Percentiles rank a stretch among this genome's conserved stretches.
These are phyloP conservation scores for Candida buenavistaensis DNA, from an alignment of 1,139 yeast species.

Conservation along the genomic window DNA sequence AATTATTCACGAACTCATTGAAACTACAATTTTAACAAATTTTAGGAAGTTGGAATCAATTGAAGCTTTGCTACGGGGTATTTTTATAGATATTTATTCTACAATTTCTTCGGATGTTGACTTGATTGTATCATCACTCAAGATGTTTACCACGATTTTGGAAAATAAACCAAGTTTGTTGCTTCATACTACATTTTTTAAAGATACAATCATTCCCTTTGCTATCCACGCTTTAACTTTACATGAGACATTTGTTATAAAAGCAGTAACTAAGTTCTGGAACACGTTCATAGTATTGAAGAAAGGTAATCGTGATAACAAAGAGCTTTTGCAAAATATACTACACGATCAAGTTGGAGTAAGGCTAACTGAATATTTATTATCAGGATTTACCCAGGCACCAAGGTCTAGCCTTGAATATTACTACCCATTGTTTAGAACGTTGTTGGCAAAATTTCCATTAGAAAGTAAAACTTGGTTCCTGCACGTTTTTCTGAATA, in stretches of 20 bases:
- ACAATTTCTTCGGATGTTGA: conserved; percentile 53
- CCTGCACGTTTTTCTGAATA: conserved; percentile 20
- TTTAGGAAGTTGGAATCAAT: conserved; percentile 26
- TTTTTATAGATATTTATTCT: conserved; percentile 33
- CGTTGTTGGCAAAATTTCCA: conserved; percentile 54
- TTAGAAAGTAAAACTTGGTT: conserved; percentile 51
- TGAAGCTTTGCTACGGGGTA: conserved; percentile 23
- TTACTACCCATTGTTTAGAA: conserved; percentile 55
- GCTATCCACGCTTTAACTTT: conserved; percentile 48
- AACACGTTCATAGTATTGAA: conserved; percentile 51
- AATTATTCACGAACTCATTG: conserved; percentile 41
- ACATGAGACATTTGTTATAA: conserved; percentile 65
- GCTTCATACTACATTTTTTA: conserved; percentile 34
- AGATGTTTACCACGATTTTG: conserved; percentile 44
- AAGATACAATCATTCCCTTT: conserved; percentile 38
- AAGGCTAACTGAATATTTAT: conserved; percentile 28
- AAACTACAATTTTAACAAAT: conserved; percentile 39
- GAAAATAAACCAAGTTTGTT: conserved; percentile 53
- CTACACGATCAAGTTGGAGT: conserved; percentile 44
- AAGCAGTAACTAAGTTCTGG: conserved; percentile 70
- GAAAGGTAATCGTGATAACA: conserved; percentile 53
- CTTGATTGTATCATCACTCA: conserved; percentile 46
- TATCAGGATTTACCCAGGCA: conserved; percentile 41
- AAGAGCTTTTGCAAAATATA: too few species aligned
- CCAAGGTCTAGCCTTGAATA: conserved; percentile 64